These are phyloP conservation scores for Tillandsia leiboldiana DNA, from an alignment of 176 grass and related monocot species.

Conservation along the genomic window DNA sequence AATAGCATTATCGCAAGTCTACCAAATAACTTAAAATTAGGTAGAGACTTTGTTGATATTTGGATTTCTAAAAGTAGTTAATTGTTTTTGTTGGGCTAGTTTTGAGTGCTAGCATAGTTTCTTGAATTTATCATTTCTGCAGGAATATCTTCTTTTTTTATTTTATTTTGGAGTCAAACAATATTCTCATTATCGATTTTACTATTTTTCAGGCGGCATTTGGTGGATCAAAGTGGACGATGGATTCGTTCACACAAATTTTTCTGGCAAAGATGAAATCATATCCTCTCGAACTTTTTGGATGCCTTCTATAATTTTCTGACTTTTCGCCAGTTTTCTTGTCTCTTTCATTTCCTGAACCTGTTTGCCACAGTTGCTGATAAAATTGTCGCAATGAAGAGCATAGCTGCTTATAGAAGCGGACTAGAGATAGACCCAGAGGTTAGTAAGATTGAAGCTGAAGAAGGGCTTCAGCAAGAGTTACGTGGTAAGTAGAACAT, in stretches of 20 bases:
- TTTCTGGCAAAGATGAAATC: conserved; percentile 67
- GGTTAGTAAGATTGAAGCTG: conserved; percentile 62
- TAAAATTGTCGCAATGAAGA: conserved; percentile 84
- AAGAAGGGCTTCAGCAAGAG: conserved; percentile 66
- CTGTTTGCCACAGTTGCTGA: conserved; percentile 40
- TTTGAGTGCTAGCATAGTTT: no score
- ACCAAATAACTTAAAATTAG: not conserved
- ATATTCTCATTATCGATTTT: not conserved
- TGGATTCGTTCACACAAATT: conserved; percentile 70
- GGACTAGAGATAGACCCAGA: conserved; percentile 73
- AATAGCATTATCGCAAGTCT: no score
- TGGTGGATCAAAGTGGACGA: conserved; percentile 56
- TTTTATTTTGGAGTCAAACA: not conserved
- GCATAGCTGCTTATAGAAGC: conserved; percentile 87
- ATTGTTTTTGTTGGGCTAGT: not conserved
- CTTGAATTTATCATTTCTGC: no score
- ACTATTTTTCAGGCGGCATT: conserved; percentile 49
- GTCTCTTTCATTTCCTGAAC: conserved; percentile 39
- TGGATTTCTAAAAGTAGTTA: not conserved
- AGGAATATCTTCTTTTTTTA: not conserved
- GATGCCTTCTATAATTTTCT: conserved; percentile 4
- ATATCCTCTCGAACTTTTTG: conserved; percentile 57
- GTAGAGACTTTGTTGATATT: not conserved
- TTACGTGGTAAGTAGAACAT: conserved; percentile 40
- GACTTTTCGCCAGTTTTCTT: conserved; percentile 10